Evolutionary conservation across 148 eudicot species (phyloP), one percentile per base, ranked within the genome.

Genomic region (Tetragonia tetragonoides): DNA sequence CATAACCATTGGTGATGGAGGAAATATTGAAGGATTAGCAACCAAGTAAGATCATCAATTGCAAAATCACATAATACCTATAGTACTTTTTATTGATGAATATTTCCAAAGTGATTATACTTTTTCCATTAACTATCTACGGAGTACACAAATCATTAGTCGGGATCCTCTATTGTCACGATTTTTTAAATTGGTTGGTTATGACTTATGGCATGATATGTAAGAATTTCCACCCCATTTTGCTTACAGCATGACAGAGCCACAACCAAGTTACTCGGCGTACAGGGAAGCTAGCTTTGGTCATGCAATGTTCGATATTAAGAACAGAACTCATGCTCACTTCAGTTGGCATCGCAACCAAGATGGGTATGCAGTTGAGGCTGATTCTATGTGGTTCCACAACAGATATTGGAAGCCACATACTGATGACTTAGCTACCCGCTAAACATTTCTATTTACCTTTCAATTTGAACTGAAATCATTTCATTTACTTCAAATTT

Each of bases 1-100:
- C 81, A 71, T 87, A 40, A 85, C 86, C 59, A 85, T 87, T 46
- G 89, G 89, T 0, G 89, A 87, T 66, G 87, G 89, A 66, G 89
- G 89, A 78, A 87, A 87, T 37, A 78, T 83, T 44, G 87, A 87
- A 76, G 90, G 90, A n/a, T 64, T 83, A 20, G 88, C 86, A 40
- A 74, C 34, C 76, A 75, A 72, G 90, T 87, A 83, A 85, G 83
- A 65, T 74, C 44, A 12, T 18, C 6, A 17, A 54, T 10, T 0
- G 6, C n/a, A 10, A 20, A 6, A 5, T 81, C 8, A 20, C 16
- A 28, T 49, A 14, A 60, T 23, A 51, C 9, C 21, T n/a, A 20
- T 59, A 6, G 3, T 15, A 56, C 12, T 28, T 28, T 28, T 28
- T 28, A 28, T 0, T 28, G 34, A 28, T 28, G 34, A 28, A 28